phyloP scores from a whole-genome alignment of 2,329 filamentous ascomycete genomes.

The Monilinia fructigena region DNA sequence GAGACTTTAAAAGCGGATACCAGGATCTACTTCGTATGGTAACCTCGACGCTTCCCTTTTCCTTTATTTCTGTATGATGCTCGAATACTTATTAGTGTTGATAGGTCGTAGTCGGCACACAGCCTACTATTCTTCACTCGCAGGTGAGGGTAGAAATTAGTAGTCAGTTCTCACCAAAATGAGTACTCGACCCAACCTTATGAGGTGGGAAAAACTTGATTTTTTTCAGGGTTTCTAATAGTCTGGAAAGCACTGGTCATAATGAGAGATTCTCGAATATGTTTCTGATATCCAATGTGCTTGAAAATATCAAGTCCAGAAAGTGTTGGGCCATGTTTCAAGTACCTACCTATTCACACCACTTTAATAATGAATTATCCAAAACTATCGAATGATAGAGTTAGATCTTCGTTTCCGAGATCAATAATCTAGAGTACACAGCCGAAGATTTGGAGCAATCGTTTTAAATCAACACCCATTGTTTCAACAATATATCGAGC shows the following conservation, averaged over 20 bases:
- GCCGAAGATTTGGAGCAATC: not conserved
- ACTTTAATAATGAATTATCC: not conserved
- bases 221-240: not conserved
- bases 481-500: not conserved
- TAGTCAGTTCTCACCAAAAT: not conserved
- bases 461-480: not conserved
- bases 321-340: not conserved
- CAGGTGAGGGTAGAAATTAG: not conserved
- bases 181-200: not conserved
- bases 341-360: not conserved
- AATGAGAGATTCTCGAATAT: not conserved
- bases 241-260: no score
- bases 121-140: not conserved
- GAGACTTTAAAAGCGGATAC: not conserved
- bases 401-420: not conserved
- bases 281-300: not conserved
- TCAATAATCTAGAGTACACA: not conserved
- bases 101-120: not conserved
- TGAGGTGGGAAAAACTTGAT: not conserved
- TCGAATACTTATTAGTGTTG: not conserved
- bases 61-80: not conserved
- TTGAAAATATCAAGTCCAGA: not conserved
- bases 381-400: not conserved
- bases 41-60: not conserved
- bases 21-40: not conserved